Percentiles rank a stretch among this genome's conserved stretches.
phyloP scores from a whole-genome alignment of 2,329 filamentous ascomycete species.

The Blumeriella jaapii region DNA sequence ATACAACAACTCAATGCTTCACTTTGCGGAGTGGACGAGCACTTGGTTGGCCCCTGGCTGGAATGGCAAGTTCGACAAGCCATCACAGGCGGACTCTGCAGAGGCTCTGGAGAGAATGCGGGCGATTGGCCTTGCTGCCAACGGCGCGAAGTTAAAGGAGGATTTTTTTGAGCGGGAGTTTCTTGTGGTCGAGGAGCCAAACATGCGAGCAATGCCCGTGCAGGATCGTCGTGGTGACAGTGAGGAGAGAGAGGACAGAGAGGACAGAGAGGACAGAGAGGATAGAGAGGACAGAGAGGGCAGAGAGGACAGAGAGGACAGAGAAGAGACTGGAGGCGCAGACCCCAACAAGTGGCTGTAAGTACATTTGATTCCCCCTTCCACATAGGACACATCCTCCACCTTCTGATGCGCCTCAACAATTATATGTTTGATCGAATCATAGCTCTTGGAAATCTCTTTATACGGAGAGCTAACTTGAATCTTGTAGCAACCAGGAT shows the following conservation, averaged over 20 bases:
- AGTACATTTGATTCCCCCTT: not conserved
- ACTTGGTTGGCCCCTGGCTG: slow-evolving; percentile 7
- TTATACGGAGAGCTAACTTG: no score
- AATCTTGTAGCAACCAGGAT: no score
- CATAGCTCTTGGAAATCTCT: no score
- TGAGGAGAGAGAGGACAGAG: no score
- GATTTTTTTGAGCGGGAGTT: no score
- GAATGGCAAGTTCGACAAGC: slow-evolving; percentile 4
- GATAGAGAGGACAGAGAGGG: not conserved
- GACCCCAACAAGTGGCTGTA: not conserved
- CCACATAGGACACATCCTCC: not conserved
- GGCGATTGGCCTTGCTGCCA: not conserved
- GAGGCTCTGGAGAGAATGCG: not conserved
- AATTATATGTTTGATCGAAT: no score
- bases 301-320: not conserved
- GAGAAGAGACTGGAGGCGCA: not conserved
- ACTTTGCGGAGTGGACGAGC: slow-evolving; percentile 9
- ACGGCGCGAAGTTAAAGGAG: not conserved
- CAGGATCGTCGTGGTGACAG: no score
- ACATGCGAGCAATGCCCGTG: no score
- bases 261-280: not conserved
- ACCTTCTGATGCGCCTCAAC: not conserved
- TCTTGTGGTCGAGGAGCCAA: no score
- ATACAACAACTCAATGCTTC: not conserved
- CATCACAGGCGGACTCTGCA: not conserved